These are phyloP conservation scores for Cutaneotrichosporon cutaneum DNA, from an alignment of 1,284 basidiomycete species.

Conservation along the genomic window DNA sequence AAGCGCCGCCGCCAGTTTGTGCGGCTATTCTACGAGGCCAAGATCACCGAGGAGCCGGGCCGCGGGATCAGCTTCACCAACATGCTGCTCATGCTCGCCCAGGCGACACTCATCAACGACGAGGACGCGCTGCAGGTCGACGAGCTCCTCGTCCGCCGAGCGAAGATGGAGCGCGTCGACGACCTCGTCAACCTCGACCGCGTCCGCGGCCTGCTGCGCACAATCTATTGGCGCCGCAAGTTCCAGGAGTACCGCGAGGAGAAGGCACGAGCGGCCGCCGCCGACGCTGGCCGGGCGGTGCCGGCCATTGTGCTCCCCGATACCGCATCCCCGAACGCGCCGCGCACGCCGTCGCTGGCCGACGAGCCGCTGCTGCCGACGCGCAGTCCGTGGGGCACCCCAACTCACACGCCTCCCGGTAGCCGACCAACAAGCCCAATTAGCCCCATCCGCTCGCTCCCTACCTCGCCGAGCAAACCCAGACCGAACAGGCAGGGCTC, in stretches of 20 bases:
- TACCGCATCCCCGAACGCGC: constrained; percentile 11
- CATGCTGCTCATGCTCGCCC: constrained; percentile 84
- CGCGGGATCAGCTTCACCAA: constrained; percentile 86
- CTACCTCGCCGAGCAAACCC: neutral
- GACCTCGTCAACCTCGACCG: constrained; percentile 81
- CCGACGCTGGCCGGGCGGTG: constrained; percentile 41
- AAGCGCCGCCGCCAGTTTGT: constrained; percentile 68
- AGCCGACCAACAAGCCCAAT: neutral
- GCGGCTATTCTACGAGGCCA: constrained; percentile 80
- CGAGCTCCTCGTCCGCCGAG: constrained; percentile 72
- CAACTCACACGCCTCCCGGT: constrained; percentile 7
- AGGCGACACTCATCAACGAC: constrained; percentile 89
- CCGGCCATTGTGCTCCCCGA: constrained; percentile 50
- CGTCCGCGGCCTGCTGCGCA: constrained; percentile 72
- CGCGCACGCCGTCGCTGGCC: constrained; percentile 32
- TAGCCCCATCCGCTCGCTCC: constrained; percentile 2
- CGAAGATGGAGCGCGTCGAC: constrained; percentile 73
- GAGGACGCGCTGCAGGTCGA: constrained; percentile 78
- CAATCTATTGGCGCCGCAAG: constrained; percentile 68
- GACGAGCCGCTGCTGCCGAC: constrained; percentile 20
- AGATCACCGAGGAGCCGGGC: constrained; percentile 66
- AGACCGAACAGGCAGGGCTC: neutral
- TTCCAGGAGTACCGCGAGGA: constrained; percentile 57
- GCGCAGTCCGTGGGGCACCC: constrained; percentile 17
- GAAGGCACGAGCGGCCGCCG: constrained; percentile 30